phyloP scores from a whole-genome alignment of 495 filamentous ascomycete genomes.

The Daldinia bambusicola region DNA sequence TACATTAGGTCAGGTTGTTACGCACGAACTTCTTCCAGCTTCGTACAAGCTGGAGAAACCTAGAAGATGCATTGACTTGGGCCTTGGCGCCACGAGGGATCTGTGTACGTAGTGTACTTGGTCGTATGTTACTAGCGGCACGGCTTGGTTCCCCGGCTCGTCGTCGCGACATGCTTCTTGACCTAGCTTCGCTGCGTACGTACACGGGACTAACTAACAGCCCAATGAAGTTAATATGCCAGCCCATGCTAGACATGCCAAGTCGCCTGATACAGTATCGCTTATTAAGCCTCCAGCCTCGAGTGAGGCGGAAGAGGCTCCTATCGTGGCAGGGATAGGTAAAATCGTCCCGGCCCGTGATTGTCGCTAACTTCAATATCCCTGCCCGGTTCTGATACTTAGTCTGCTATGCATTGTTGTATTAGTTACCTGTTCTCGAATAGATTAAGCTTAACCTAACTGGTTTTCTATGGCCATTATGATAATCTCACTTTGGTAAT shows the following conservation, averaged over 20 bases:
- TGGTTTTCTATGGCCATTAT: background rate
- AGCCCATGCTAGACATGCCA: background rate
- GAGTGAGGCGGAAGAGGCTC: slow-evolving; percentile 1
- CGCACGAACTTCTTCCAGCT: background rate
- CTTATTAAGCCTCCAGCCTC: slow-evolving; percentile 4
- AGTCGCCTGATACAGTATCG: background rate
- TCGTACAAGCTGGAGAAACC: slow-evolving; percentile 28
- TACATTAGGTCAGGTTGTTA: background rate
- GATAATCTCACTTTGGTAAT: background rate
- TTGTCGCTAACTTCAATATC: background rate
- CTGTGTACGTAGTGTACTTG: background rate
- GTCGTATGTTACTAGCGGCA: slow-evolving; percentile 24
- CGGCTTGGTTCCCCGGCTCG: slow-evolving; percentile 29
- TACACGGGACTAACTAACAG: background rate
- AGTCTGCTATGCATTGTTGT: background rate
- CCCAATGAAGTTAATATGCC: background rate
- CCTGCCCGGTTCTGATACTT: background rate
- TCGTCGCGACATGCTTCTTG: slow-evolving; percentile 15
- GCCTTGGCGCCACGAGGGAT: slow-evolving; percentile 27
- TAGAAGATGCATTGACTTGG: slow-evolving; percentile 22
- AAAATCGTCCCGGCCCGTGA: background rate
- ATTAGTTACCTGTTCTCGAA: background rate
- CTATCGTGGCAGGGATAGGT: background rate
- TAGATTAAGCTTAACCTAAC: no score
- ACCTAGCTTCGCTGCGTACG: slow-evolving; percentile 3